phyloP scores from a whole-genome alignment of 164 flowering plant genomes.

The Sextonia rubra region DNA sequence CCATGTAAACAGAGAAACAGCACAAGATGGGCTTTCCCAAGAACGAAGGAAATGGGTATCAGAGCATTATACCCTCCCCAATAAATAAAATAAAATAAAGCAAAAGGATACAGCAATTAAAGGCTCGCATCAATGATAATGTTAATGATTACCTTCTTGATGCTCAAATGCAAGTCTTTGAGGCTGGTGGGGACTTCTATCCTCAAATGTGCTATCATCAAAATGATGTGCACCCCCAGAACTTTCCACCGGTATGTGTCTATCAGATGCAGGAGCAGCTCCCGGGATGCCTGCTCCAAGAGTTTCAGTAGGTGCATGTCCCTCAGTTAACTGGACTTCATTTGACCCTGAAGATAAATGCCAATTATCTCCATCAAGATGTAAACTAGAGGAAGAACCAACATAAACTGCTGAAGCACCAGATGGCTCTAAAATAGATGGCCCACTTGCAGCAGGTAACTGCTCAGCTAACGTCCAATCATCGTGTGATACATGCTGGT shows the following conservation, averaged over 20 bases:
- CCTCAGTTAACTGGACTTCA: constrained; percentile 36
- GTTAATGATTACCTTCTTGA: constrained; percentile 47
- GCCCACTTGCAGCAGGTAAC: constrained; percentile 26
- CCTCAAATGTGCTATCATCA: constrained; percentile 45
- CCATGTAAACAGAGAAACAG: too few relatives aligned
- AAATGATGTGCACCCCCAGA: constrained; percentile 43
- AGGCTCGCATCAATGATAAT: too few relatives aligned
- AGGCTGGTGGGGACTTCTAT: constrained; percentile 42
- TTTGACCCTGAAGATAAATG: constrained; percentile 35
- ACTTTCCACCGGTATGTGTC: constrained; percentile 40
- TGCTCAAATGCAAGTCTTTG: constrained; percentile 44
- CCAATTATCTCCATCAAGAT: constrained; percentile 21
- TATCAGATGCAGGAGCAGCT: constrained; percentile 38
- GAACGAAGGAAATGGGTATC: too few relatives aligned
- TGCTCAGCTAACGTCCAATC: constrained; percentile 77
- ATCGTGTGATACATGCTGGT: constrained; percentile 37
- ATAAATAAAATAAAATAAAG: too few relatives aligned
- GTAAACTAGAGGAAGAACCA: constrained; percentile 20
- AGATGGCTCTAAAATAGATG: constrained; percentile 25
- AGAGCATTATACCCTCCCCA: too few relatives aligned
- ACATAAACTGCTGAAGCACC: constrained; percentile 23
- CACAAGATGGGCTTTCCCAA: too few relatives aligned
- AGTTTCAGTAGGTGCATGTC: constrained; percentile 23
- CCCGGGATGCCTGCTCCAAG: constrained; percentile 21
- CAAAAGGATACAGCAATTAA: too few relatives aligned